A percentile compares a stretch with the other conserved stretches of the same genome.
Conservation (phyloP, 768 basidiomycete species). For the Hygrocybe coccinea region DNA sequence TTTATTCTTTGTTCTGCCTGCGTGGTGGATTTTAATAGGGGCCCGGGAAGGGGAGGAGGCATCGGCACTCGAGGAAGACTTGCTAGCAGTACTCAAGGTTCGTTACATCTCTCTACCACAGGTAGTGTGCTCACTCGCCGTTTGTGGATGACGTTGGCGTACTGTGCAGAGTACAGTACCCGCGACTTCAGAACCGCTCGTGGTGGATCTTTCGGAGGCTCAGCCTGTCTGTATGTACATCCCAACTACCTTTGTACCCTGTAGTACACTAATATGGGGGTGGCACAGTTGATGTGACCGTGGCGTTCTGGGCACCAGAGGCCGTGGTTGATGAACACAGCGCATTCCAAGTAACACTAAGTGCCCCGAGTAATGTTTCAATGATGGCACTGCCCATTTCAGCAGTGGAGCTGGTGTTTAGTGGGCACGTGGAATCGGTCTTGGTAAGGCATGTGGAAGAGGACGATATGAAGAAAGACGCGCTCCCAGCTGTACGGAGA, state of each 20-base stretch:
- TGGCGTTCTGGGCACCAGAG: slow-evolving; percentile 68
- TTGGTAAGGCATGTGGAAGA: slow-evolving; percentile 42
- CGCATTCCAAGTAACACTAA: slow-evolving; percentile 71
- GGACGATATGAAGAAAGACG: slow-evolving; percentile 10
- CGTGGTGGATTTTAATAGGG: slow-evolving; percentile 26
- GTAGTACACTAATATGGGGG: slow-evolving; percentile 7
- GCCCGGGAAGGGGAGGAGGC: slow-evolving; percentile 42
- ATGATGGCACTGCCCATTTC: slow-evolving; percentile 60
- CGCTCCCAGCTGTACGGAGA: slow-evolving; percentile 28
- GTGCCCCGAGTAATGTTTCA: slow-evolving; percentile 43
- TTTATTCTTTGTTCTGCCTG: background rate
- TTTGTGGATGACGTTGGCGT: background rate
- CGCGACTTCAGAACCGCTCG: slow-evolving; percentile 48
- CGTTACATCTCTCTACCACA: background rate
- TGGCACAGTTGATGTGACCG: slow-evolving; percentile 54
- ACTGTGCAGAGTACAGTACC: slow-evolving; percentile 64
- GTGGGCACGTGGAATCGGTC: slow-evolving; percentile 41
- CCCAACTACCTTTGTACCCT: background rate
- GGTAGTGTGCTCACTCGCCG: background rate
- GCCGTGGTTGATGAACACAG: slow-evolving; percentile 55
- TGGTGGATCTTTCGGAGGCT: slow-evolving; percentile 60
- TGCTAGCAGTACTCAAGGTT: slow-evolving; percentile 71
- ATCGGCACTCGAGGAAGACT: slow-evolving; percentile 57
- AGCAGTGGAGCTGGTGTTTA: slow-evolving; percentile 57
- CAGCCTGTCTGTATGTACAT: slow-evolving; percentile 55